Evolutionary conservation across 2,329 filamentous ascomycete genomes (phyloP), one percentile per base, ranked within the genome.

Genomic region (Fusarium algeriense): DNA sequence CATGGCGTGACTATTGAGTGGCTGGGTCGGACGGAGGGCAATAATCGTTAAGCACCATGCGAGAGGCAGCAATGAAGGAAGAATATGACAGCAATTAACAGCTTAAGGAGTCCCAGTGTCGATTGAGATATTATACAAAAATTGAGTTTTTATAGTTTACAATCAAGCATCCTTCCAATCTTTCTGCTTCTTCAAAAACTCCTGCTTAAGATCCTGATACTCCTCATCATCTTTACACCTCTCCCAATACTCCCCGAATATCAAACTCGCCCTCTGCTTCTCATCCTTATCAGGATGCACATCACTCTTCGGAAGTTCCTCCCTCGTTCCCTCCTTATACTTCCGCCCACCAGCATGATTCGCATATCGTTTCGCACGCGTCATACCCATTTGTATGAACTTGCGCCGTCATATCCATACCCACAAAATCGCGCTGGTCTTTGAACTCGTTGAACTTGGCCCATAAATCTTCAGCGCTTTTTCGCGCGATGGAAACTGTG

Each of bases 381-480:
- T 91, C 87, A 90, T 90, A 4, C 89, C 85, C 89, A 91, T 91
- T 77, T 91, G 88, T 10, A 91, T 83, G 71, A 90, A 91, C 73
- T 91, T 91, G 30, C 88, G 81, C 20, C 20, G 84, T 79, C 88
- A 91, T 91, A 61, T 91, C 89, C 82, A 89, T 89, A 14, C 89
- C 89, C 1, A 91, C 86, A 60, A 91, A 89, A 75, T 91, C 89
- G 6, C 79, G 80, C 10, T 81, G 73, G 3, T 76, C 74, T n/a
- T 86, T 80, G 73, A 89, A 91, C 13, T 81, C 79, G 17, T 85
- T 75, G 71, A 91, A 91, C 6, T 84, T 82, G 0, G 70, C 59
- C 78, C 83, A 87, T 1, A 91, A 82, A 2, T 81, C 81, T 2
- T 78, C 54, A 0, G 87, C 86, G 46, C 86, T 89, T 41, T 81